Percentiles rank a stretch among this genome's conserved stretches.
Evolutionary conservation across 441 rosid genomes (phyloP).

Genomic region (Francoa sonchifolia): DNA sequence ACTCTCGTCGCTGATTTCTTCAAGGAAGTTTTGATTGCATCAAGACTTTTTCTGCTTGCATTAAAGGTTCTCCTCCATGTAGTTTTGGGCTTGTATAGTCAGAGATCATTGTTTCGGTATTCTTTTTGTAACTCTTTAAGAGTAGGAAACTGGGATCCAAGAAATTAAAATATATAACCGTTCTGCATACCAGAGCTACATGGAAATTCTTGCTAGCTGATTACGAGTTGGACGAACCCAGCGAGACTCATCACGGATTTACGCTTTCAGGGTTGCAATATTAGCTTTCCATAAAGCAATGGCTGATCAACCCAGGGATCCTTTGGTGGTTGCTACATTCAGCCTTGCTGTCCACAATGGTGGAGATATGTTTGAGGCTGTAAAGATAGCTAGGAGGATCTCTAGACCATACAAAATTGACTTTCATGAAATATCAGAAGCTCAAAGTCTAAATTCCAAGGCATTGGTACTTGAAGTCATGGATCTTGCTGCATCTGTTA

Average conservation of each 20-base stretch:
- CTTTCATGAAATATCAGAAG: constrained; percentile 47
- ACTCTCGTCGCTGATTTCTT: no score
- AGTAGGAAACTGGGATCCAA: not conserved
- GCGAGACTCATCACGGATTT: not conserved
- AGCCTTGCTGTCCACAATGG: constrained; percentile 48
- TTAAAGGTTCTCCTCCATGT: no score
- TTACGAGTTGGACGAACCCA: not conserved
- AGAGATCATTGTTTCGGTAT: not conserved
- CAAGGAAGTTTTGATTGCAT: no score
- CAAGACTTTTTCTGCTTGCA: no score
- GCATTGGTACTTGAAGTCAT: constrained; percentile 35
- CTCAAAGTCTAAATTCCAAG: constrained; percentile 17
- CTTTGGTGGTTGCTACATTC: constrained; percentile 47
- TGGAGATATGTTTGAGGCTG: constrained; percentile 52
- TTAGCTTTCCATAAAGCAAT: constrained; percentile 57
- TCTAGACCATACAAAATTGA: constrained; percentile 26
- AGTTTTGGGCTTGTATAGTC: no score
- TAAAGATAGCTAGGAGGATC: constrained; percentile 43
- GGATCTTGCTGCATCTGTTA: constrained; percentile 50
- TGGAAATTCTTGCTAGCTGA: not conserved
- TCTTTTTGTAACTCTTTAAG: not conserved
- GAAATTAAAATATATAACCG: not conserved
- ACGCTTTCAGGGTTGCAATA: constrained; percentile 34
- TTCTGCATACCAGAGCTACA: not conserved
- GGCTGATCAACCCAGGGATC: constrained; percentile 39